These are phyloP conservation scores for Lecanicillium sp. DNA, from an alignment of 2,329 filamentous ascomycete species.

Conservation along the genomic window DNA sequence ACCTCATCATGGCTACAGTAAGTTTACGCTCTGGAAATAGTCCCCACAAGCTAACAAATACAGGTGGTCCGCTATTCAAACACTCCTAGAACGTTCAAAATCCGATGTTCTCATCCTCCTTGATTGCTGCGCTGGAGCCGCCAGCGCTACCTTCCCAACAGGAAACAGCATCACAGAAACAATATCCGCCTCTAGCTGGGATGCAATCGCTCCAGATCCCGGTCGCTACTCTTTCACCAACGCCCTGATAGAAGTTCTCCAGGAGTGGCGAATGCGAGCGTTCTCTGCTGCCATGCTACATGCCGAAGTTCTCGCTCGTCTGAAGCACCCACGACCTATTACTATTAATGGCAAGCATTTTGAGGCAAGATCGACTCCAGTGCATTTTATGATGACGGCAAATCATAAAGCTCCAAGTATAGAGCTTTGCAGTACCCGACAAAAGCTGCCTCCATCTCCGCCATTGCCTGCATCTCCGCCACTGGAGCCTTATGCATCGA, in stretches of 20 bases:
- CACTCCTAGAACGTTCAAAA: slow-evolving; percentile 45
- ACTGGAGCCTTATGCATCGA: slow-evolving; percentile 14
- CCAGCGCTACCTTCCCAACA: slow-evolving; percentile 49
- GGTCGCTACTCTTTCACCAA: slow-evolving; percentile 53
- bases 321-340: slow-evolving; percentile 51
- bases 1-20: slow-evolving; percentile 48
- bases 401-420: slow-evolving; percentile 52
- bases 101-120: slow-evolving; percentile 51
- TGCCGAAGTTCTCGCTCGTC: slow-evolving; percentile 48
- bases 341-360: slow-evolving; percentile 49
- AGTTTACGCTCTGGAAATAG: slow-evolving; percentile 15
- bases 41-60: slow-evolving; percentile 5
- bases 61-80: slow-evolving; percentile 53
- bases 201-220: slow-evolving; percentile 51
- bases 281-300: slow-evolving; percentile 55
- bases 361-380: slow-evolving; percentile 49
- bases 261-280: slow-evolving; percentile 44
- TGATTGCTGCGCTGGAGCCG: slow-evolving; percentile 52
- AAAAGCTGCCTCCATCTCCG: slow-evolving; percentile 24
- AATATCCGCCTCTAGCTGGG: slow-evolving; percentile 54
- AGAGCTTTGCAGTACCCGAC: slow-evolving; percentile 34
- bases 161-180: slow-evolving; percentile 53
- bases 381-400: slow-evolving; percentile 56
- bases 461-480: slow-evolving; percentile 21
- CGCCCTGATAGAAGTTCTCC: slow-evolving; percentile 49